Evolutionary conservation across 1,139 yeast species (phyloP).

Genomic region (Magnusiomyces ingens): DNA sequence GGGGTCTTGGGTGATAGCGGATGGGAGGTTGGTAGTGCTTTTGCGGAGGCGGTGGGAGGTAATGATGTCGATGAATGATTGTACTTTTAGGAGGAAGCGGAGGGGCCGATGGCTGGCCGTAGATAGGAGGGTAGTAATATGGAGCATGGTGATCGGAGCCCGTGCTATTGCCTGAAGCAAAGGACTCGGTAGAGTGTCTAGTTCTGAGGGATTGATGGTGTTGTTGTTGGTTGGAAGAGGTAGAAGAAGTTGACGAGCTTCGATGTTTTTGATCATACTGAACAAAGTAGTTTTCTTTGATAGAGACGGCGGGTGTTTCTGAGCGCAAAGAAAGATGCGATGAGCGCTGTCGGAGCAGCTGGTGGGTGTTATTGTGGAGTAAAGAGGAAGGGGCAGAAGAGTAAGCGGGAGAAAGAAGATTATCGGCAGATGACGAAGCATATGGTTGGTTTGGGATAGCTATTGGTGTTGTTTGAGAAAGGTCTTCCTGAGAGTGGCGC

Average conservation of each 20-base stretch:
- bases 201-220: too few species aligned
- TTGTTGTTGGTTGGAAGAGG: too few species aligned
- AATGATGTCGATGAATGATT: neutral
- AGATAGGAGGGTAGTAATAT: too few species aligned
- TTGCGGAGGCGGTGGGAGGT: neutral
- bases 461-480: neutral
- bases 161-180: too few species aligned
- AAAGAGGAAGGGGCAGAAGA: neutral
- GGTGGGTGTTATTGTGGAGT: neutral
- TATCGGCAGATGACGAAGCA: neutral
- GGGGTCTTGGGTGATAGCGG: neutral
- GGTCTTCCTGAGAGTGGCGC: neutral
- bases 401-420: neutral
- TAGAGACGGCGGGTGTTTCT: neutral
- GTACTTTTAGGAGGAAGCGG: too few species aligned
- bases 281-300: neutral
- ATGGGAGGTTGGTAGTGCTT: neutral
- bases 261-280: neutral
- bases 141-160: too few species aligned
- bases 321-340: neutral
- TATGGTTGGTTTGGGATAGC: neutral
- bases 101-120: too few species aligned
- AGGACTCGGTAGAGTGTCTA: too few species aligned
- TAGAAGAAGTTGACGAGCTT: too few species aligned
- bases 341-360: neutral